Evolutionary conservation across 768 basidiomycete species (phyloP), one percentile per base, ranked within the genome.

Genomic region (Holtermannia corniformis): DNA sequence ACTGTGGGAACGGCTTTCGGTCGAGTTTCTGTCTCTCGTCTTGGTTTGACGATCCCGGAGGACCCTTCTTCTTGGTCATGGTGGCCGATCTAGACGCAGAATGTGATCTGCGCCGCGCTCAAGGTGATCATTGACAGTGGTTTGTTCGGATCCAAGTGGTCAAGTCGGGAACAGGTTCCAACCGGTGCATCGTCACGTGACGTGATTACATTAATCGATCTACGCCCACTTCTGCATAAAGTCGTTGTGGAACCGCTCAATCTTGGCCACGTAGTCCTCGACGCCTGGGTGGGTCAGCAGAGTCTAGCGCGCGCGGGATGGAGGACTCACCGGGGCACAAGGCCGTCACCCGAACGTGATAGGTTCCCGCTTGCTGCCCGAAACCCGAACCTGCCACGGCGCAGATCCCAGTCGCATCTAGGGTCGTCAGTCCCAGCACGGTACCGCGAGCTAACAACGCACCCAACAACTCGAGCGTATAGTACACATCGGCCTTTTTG

Each of bases 321-420:
- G n/a, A 45, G 5, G 10, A 5, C 41, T n/a, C 24, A 16, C 55
- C 52, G 3, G 90, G 91, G 64, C 91, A 95, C 59, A 97, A 75
- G 63, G 93, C 95, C 5, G 95, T 99, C 70, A 96, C 74, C 28
- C 93, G 76, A 68, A 95, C 85, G 73, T 99, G 93, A 74, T 82
- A 83, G 65, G 91, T 85, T 22, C 86, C 89, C 47, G 85, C 82
- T 73, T 79, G 84, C 76, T 96, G 92, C 3, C 92, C 92, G 70
- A 99, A 99, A 0, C 93, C 93, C 45, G 82, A 84, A 0, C 93
- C 93, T 4, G 91, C 87, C 3, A 96, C 87, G 20, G 87, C 86
- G 64, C 91, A 95, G 58, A 97, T 37, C 54, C 72, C 72, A 1
- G 72, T 74, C 19, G 68, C 69, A 55, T 73, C 72, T 72, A 50